Base-by-base conservation (phyloP, 805 yeast genomes). In the Candida methanosorbosa region DNA sequence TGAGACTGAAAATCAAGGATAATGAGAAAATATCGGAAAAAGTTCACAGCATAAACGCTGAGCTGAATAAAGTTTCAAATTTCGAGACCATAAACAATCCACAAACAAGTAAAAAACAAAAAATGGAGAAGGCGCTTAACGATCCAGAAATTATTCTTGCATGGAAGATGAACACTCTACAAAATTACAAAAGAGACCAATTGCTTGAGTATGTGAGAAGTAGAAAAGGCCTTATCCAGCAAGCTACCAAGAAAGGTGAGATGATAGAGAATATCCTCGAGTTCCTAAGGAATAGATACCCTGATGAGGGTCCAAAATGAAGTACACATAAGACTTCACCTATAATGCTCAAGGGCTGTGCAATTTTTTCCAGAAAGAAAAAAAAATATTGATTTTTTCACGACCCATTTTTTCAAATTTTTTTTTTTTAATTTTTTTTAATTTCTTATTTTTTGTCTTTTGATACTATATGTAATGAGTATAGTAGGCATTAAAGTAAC, bases 141-240 rank as follows among this genome's bases (percentile, higher is more conserved):
- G 73, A 68, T 37, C 56, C 57, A 7, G 66, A 60, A 9, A 57
- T 70, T 4, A 41, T 67, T 18, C 48, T 55, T 12, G 67, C 70
- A 4, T 70, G 71, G 70, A 61, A 61, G 37, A 38, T 55, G 23
- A 35, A 45, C 4, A 40, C 31, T 13, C 55, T 69, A 52, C 35
- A 38, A 6, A 40, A 47, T 17, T 68, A 65, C 37, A 64, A 63
- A n/a, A 62, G 62, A 26, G 56, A 56, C 4, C 74, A 71, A 40
- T 49, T 72, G 23, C 59, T 54, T 38, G 50, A 44, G n/a, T 71
- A 63, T 39, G 59, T 62, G 32, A 47, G 44, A 16, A 49, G 56
- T 18, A 60, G 66, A 40, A 54, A 56, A 28, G 54, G 47, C 19
- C 30, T 42, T 29, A 66, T 67, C 15, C 56, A 51, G 20, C 38